phyloP scores from a whole-genome alignment of 805 yeast species.

The Ogataea trehaloabstinens region DNA sequence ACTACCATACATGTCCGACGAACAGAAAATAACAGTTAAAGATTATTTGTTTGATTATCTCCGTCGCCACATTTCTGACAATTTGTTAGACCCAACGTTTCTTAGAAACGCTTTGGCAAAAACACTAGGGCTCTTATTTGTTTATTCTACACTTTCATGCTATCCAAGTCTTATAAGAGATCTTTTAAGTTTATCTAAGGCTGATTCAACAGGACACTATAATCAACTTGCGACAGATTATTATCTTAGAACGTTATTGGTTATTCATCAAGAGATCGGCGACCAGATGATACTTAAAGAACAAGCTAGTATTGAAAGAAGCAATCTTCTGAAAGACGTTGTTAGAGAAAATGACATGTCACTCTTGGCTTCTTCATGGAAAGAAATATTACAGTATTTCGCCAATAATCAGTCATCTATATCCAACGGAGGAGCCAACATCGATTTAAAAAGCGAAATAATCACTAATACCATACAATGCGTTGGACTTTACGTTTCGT shows the following conservation, averaged over 20 bases:
- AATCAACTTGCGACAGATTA: slow-evolving; percentile 57
- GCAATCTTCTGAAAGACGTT: slow-evolving; percentile 73
- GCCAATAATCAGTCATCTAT: slow-evolving; percentile 10
- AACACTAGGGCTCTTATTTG: slow-evolving; percentile 51
- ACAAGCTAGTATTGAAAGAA: slow-evolving; percentile 59
- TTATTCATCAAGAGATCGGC: slow-evolving; percentile 89
- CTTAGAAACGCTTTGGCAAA: slow-evolving; percentile 59
- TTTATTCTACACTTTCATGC: slow-evolving; percentile 42
- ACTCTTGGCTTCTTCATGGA: slow-evolving; percentile 65
- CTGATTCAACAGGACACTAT: slow-evolving; percentile 25
- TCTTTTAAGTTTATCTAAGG: slow-evolving; percentile 38
- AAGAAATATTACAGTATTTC: slow-evolving; percentile 45
- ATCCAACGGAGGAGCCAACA: slow-evolving; percentile 13
- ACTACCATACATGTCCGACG: slow-evolving; percentile 42
- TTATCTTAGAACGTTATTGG: slow-evolving; percentile 67
- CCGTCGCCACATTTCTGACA: slow-evolving; percentile 22
- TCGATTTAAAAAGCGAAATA: slow-evolving; percentile 39
- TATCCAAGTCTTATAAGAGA: slow-evolving; percentile 56
- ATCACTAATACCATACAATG: slow-evolving; percentile 57
- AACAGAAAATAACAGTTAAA: slow-evolving; percentile 46
- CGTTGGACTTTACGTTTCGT: slow-evolving; percentile 83
- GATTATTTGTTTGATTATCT: slow-evolving; percentile 47
- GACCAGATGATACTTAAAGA: slow-evolving; percentile 81
- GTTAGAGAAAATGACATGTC: slow-evolving; percentile 77
- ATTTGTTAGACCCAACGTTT: slow-evolving; percentile 37